Percentiles rank a stretch among this genome's conserved stretches.
Conservation (phyloP, 176 grass and related monocot genomes). For the Cenchrus fungigraminus region DNA sequence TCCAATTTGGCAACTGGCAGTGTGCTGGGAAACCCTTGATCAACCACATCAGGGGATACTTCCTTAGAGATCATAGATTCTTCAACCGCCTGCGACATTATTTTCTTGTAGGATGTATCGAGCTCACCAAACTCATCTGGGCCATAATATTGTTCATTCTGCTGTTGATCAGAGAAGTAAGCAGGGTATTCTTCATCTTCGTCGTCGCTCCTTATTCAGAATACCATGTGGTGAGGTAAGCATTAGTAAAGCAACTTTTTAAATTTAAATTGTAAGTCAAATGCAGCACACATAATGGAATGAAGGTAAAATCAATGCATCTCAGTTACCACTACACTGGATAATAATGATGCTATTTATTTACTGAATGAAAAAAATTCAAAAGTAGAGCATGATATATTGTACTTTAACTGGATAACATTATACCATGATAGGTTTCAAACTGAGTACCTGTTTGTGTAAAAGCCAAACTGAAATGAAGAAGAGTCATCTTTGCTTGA, state of each 20-base stretch:
- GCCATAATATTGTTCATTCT: slow-evolving; percentile 60
- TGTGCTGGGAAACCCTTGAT: slow-evolving; percentile 42
- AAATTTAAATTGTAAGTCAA: not conserved
- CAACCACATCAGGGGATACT: slow-evolving; percentile 32
- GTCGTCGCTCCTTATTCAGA: slow-evolving; percentile 73
- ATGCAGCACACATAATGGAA: not conserved
- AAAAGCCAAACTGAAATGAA: slow-evolving; percentile 64
- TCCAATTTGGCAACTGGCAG: slow-evolving; percentile 59
- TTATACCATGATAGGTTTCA: slow-evolving; percentile 19
- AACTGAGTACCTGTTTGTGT: slow-evolving; percentile 68
- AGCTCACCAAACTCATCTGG: slow-evolving; percentile 64
- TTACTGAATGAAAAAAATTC: not conserved
- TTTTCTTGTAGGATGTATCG: slow-evolving; percentile 51
- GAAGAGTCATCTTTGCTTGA: slow-evolving; percentile 65
- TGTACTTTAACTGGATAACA: slow-evolving; percentile 17
- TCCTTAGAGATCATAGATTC: slow-evolving; percentile 62
- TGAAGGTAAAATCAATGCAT: slow-evolving; percentile 19
- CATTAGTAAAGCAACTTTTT: slow-evolving; percentile 7
- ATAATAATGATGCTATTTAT: slow-evolving; percentile 5
- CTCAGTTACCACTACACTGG: not conserved
- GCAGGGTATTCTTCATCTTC: slow-evolving; percentile 70
- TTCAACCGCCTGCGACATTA: slow-evolving; percentile 41
- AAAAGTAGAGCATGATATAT: not conserved
- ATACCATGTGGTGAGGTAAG: slow-evolving; percentile 17
- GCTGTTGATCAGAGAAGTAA: slow-evolving; percentile 62